Evolutionary conservation across 129 eudicot genomes (phyloP).

Genomic region (Erigeron canadensis): DNA sequence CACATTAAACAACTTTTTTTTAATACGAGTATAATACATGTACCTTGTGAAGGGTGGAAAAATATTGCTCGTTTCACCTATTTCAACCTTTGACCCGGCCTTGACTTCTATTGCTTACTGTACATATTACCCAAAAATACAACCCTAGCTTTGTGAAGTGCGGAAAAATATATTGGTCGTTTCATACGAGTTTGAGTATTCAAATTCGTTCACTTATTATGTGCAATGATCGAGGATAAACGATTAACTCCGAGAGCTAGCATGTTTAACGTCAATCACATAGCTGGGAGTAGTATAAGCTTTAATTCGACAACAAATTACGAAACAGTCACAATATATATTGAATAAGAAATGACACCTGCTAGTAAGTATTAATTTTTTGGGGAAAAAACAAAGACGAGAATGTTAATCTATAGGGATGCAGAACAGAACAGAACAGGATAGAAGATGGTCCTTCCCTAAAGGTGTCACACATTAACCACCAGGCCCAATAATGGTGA

Average conservation of each 20-base stretch:
- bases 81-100: too few relatives aligned
- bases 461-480: constrained; percentile 12
- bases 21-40: too few relatives aligned
- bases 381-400: constrained; percentile 7
- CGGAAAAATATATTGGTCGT: too few relatives aligned
- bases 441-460: not conserved
- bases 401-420: not conserved
- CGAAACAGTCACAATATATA: not conserved
- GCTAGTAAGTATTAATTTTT: not conserved
- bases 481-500: constrained; percentile 2
- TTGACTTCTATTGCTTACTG: too few relatives aligned
- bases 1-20: too few relatives aligned
- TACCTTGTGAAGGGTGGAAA: too few relatives aligned
- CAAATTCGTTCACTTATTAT: too few relatives aligned
- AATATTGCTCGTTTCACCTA: too few relatives aligned
- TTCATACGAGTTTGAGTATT: too few relatives aligned
- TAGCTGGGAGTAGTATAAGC: not conserved
- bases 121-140: too few relatives aligned
- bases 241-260: not conserved
- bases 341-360: not conserved
- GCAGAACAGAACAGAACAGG: not conserved
- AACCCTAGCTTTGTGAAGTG: too few relatives aligned
- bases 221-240: not conserved
- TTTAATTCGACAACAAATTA: not conserved
- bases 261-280: not conserved